Percentiles rank a stretch among this genome's conserved stretches.
phyloP scores from a whole-genome alignment of 2,329 filamentous ascomycete species.

The Daldinia eschscholtzii region DNA sequence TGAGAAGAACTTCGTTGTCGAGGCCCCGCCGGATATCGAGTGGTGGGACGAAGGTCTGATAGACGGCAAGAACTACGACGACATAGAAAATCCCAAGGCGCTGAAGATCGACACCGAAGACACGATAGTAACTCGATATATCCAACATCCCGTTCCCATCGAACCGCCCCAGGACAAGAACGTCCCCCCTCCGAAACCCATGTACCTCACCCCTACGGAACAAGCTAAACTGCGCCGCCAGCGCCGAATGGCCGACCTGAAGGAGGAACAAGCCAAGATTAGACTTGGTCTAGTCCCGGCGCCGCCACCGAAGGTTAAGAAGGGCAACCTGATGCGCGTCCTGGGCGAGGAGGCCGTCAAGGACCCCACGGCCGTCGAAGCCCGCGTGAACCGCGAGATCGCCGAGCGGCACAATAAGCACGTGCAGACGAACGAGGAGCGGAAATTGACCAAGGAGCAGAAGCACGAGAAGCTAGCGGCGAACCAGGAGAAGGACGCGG shows the following conservation, averaged over 20 bases:
- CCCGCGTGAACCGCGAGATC: conserved; percentile 92
- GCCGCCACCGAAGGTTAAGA: conserved; percentile 95
- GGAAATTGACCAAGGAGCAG: conserved; percentile 90
- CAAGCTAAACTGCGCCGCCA: conserved; percentile 91
- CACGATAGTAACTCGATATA: conserved; percentile 87
- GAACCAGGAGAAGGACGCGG: conserved; percentile 89
- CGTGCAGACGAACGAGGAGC: conserved; percentile 81
- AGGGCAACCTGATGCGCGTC: conserved; percentile 97
- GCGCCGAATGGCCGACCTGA: conserved; percentile 89
- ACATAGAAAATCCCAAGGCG: conserved; percentile 72
- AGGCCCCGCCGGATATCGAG: conserved; percentile 87
- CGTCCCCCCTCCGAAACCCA: conserved; percentile 82
- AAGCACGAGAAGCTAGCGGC: conserved; percentile 82
- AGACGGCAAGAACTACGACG: conserved; percentile 79
- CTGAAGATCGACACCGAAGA: conserved; percentile 84
- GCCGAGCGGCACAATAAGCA: conserved; percentile 86
- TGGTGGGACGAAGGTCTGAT: conserved; percentile 98
- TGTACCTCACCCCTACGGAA: conserved; percentile 92
- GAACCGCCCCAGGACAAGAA: conserved; percentile 93
- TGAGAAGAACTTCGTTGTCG: conserved; percentile 89
- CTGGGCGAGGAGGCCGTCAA: conserved; percentile 91
- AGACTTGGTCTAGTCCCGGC: conserved; percentile 88
- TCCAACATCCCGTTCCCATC: conserved; percentile 92
- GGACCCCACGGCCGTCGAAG: conserved; percentile 96
- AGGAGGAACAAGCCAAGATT: conserved; percentile 97